A percentile compares a stretch with the other conserved stretches of the same genome.
phyloP scores from a whole-genome alignment of 495 filamentous ascomycete species.

The Penicillium paxilli region DNA sequence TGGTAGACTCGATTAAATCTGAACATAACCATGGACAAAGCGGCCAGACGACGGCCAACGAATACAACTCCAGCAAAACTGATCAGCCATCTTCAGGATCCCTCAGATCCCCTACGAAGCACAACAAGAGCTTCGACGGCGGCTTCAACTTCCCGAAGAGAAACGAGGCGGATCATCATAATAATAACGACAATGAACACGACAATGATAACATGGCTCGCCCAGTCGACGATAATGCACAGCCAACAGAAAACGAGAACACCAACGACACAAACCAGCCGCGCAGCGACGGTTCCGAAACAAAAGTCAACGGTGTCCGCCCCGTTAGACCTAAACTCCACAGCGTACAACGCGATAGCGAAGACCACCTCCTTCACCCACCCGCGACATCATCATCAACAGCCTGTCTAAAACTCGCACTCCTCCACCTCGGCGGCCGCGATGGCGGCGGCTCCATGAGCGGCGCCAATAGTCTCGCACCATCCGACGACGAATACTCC shows the following conservation, averaged over 20 bases:
- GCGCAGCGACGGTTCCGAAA: conserved; percentile 15
- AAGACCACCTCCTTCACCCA: conserved; percentile 38
- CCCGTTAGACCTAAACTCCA: conserved; percentile 18
- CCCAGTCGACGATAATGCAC: not conserved
- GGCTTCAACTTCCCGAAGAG: conserved; percentile 2
- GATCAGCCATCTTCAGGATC: conserved; percentile 19
- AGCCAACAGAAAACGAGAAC: conserved; percentile 1
- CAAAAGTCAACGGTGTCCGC: conserved; percentile 4
- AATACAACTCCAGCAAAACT: not conserved
- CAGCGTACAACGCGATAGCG: conserved; percentile 30
- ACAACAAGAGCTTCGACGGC: not conserved
- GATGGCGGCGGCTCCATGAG: conserved; percentile 47
- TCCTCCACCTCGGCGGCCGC: conserved; percentile 41
- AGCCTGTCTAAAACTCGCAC: conserved; percentile 27
- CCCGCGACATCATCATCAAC: conserved; percentile 24
- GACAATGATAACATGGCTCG: not conserved
- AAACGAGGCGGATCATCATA: not conserved
- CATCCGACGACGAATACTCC: conserved; percentile 42
- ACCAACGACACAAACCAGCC: conserved; percentile 5
- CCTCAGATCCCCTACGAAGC: not conserved
- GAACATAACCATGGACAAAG: conserved; percentile 10
- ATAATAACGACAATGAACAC: not conserved
- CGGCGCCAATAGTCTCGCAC: conserved; percentile 40
- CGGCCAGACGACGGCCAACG: not conserved
- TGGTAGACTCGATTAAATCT: conserved; percentile 24